Conservation (phyloP, 2,329 filamentous ascomycete species). For the Lojkania enalia region DNA sequence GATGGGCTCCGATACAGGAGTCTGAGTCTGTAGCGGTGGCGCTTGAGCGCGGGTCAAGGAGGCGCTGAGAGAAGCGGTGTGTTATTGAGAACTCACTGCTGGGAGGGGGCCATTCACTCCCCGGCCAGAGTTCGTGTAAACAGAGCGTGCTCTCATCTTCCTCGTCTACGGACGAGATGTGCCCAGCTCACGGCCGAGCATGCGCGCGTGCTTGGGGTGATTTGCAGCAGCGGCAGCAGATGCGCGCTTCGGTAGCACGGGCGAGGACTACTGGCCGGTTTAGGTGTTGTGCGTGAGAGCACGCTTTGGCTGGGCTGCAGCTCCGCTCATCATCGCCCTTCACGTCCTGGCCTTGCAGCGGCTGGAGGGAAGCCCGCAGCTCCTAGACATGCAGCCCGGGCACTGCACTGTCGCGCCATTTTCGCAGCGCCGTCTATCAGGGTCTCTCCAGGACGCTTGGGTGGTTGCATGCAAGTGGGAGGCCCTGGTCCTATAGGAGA, state of each 20-base stretch:
- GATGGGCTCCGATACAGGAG: slow-evolving; percentile 25
- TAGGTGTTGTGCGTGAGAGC: not conserved
- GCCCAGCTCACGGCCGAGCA: no score
- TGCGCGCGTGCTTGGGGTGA: no score
- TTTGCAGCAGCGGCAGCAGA: no score
- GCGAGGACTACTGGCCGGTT: no score
- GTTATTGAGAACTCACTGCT: no score
- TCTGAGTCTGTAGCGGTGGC: slow-evolving; percentile 5
- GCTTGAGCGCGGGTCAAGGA: slow-evolving; percentile 5
- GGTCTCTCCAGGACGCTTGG: not conserved
- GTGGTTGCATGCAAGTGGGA: not conserved
- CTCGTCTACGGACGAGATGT: no score
- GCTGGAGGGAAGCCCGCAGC: slow-evolving; percentile 12
- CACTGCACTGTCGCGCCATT: not conserved
- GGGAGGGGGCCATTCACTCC: no score
- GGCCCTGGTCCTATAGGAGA: not conserved
- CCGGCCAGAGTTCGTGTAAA: no score
- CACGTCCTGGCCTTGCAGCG: slow-evolving; percentile 16
- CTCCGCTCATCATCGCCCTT: slow-evolving; percentile 1
- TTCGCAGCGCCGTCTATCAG: not conserved
- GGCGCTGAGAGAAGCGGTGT: slow-evolving; percentile 28
- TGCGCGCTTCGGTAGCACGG: no score
- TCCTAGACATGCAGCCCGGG: not conserved
- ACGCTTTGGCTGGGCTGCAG: slow-evolving; percentile 5
- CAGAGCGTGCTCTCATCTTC: no score